Percentiles rank a stretch among this genome's conserved stretches.
phyloP scores from a whole-genome alignment of 1,139 yeast genomes.

The Wickerhamomyces sp. region DNA sequence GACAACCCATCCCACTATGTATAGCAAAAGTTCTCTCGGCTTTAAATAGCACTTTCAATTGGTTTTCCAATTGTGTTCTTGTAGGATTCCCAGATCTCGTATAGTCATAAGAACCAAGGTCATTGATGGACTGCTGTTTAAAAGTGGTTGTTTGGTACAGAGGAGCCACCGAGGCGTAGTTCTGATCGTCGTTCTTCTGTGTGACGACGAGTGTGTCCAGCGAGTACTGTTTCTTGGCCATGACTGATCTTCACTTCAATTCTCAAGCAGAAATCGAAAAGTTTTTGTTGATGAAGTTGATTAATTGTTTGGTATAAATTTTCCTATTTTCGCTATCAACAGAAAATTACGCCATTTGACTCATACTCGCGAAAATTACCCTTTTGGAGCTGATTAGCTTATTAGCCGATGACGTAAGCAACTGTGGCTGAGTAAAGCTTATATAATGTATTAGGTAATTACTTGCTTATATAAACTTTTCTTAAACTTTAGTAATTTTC shows the following conservation, averaged over 20 bases:
- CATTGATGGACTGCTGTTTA: slow-evolving; percentile 69
- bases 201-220: slow-evolving; percentile 71
- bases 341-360: neutral
- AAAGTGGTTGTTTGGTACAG: slow-evolving; percentile 91
- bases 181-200: slow-evolving; percentile 62
- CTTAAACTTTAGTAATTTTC: no score
- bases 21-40: slow-evolving; percentile 76
- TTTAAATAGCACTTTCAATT: slow-evolving; percentile 69
- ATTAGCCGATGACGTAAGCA: no score
- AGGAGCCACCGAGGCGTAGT: slow-evolving; percentile 82
- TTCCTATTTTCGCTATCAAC: no score
- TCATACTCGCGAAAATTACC: neutral
- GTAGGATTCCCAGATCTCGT: slow-evolving; percentile 96
- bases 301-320: no score
- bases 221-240: slow-evolving; percentile 12
- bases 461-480: no score
- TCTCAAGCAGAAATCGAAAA: no score
- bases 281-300: no score
- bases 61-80: slow-evolving; percentile 72
- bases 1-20: slow-evolving; percentile 88
- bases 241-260: neutral
- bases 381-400: no score
- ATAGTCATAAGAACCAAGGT: slow-evolving; percentile 85
- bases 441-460: no score
- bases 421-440: no score